Conservation (phyloP, 2,329 filamentous ascomycete species). For the Corynespora cassiicola region DNA sequence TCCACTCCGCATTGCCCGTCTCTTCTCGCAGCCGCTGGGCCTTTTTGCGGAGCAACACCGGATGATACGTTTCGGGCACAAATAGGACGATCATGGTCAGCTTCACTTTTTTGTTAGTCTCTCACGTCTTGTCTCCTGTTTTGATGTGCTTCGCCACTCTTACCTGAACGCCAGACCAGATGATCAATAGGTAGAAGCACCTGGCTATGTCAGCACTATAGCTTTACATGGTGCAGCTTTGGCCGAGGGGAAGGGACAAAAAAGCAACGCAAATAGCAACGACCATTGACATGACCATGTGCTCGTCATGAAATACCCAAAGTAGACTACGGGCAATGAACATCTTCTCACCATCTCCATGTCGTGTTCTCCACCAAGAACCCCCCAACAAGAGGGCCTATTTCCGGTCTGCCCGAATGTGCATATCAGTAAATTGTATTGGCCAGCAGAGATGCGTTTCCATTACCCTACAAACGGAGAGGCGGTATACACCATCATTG, state of each 20-base stretch:
- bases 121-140: too few relatives aligned
- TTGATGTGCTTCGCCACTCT: constrained; percentile 22
- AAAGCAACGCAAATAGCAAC: too few relatives aligned
- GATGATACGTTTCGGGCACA: constrained; percentile 87
- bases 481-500: constrained; percentile 78
- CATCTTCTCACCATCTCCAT: constrained; percentile 61
- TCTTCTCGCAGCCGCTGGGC: constrained; percentile 72
- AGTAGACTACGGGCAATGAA: not conserved
- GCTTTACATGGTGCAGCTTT: too few relatives aligned
- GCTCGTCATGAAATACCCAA: not conserved
- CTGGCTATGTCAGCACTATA: constrained; percentile 36
- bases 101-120: too few relatives aligned
- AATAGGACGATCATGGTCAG: constrained; percentile 70
- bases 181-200: constrained; percentile 76
- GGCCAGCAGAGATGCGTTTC: not conserved
- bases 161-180: constrained; percentile 70
- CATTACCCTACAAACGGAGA: constrained; percentile 57
- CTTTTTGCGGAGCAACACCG: constrained; percentile 74
- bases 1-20: constrained; percentile 79
- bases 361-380: constrained; percentile 79
- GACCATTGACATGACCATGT: constrained; percentile 6
- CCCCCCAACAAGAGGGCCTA: constrained; percentile 71
- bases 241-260: too few relatives aligned
- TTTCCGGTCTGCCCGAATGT: constrained; percentile 57
- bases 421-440: not conserved